phyloP scores from a whole-genome alignment of 108 stramenopile genomes.

The Skeletonema grethae region DNA sequence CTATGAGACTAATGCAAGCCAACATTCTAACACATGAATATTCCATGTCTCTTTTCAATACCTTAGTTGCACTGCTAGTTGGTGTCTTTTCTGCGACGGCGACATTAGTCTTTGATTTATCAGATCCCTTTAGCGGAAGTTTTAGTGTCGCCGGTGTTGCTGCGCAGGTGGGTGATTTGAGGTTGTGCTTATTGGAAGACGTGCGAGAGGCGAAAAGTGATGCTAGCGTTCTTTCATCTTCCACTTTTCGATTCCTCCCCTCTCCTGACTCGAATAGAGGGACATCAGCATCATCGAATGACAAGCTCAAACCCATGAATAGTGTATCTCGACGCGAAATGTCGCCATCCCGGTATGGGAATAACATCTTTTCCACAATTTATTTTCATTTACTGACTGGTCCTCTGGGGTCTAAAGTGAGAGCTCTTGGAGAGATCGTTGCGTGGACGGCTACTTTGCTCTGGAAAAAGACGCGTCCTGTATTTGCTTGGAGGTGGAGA shows the following conservation, averaged over 20 bases:
- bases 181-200: conserved; percentile 2
- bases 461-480: background rate
- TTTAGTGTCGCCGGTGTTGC: conserved; percentile 27
- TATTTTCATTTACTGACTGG: conserved; percentile 43
- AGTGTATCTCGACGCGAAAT: background rate
- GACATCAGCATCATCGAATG: background rate
- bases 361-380: conserved; percentile 15
- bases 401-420: conserved; percentile 28
- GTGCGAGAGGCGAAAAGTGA: conserved; percentile 13
- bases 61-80: conserved; percentile 22
- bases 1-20: no score
- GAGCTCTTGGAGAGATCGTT: conserved; percentile 12
- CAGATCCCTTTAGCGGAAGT: conserved; percentile 34
- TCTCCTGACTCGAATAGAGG: background rate
- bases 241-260: background rate
- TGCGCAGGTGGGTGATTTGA: conserved; percentile 33
- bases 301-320: background rate
- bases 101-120: conserved; percentile 25
- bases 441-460: conserved; percentile 17
- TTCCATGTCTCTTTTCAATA: no score
- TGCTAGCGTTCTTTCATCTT: conserved; percentile 16
- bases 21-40: no score
- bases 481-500: background rate
- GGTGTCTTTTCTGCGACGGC: conserved; percentile 41
- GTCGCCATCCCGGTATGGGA: background rate